Evolutionary conservation across 2,329 filamentous ascomycete species (phyloP), one percentile per base, ranked within the genome.

Genomic region (Bretziella fagacearum): DNA sequence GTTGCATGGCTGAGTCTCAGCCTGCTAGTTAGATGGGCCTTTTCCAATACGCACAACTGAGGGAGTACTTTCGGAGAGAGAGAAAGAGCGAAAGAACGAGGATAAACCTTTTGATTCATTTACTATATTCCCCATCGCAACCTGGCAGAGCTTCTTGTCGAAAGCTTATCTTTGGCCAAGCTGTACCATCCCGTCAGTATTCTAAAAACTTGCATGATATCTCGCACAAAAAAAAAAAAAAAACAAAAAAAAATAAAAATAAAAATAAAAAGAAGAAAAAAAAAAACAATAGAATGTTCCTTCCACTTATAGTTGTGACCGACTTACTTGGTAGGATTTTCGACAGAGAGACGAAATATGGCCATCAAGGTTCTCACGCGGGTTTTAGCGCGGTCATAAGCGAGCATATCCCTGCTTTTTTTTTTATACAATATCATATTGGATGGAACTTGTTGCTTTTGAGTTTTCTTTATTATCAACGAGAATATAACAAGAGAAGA

Each of bases 291-390:
- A 11, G n/a, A 22, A 40, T 40, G n/a, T 8, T 18, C 6, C 22
- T 27, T 29, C 35, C 33, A 18, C 35, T 20, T 18, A 23, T 22
- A 20, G 18, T 37, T 30, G 36, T 11, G 7, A n/a, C 25, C 23
- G 15, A 33, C 27, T 40, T 22, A 13, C 17, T 10, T n/a, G 23
- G 23, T 15, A 17, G 26, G 35, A 39, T 22, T 39, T 39, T 8
- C 18, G 6, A 6, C n/a, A n/a, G n/a, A n/a, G 18, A 33, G 30
- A 33, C 7, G 17, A 6, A 10, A 39, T 45, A 13, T 37, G 15
- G 32, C 47, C 47, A 49, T 49, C 47, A 49, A 46, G 47, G 47
- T 49, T 49, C 47, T 45, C 30, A 30, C 25, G 13, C 22, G 33
- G 29, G 6, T 27, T 8, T 25, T 33, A 43, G 40, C n/a, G 23